Percentiles rank a stretch among this genome's conserved stretches.
Evolutionary conservation across 495 filamentous ascomycete species (phyloP).

Genomic region (Lasiosphaeria ovina): DNA sequence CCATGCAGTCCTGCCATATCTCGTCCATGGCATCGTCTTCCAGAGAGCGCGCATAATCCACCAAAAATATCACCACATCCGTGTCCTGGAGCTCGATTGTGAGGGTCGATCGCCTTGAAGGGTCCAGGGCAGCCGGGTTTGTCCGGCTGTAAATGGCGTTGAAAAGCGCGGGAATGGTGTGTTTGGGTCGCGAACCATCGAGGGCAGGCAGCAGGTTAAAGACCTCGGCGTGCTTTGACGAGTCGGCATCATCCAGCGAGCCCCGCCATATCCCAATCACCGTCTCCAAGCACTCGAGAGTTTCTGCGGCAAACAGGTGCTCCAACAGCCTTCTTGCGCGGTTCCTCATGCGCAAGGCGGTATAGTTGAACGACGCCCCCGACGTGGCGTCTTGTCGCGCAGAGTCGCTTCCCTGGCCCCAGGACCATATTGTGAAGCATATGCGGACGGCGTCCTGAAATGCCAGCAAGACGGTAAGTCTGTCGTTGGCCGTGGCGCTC

Average conservation of each 20-base stretch:
- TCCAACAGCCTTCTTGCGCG: constrained; percentile 84
- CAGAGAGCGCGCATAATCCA: constrained; percentile 81
- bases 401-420: constrained; percentile 65
- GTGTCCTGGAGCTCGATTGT: constrained; percentile 78
- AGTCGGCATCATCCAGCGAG: constrained; percentile 36
- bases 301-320: constrained; percentile 88
- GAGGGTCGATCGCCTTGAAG: constrained; percentile 76
- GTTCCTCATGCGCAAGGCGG: constrained; percentile 83
- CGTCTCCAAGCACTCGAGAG: constrained; percentile 92
- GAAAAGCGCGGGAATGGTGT: constrained; percentile 94
- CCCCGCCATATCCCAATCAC: constrained; percentile 76
- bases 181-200: constrained; percentile 86
- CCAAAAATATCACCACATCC: constrained; percentile 81
- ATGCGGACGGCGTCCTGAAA: constrained; percentile 93
- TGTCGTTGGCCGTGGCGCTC: constrained; percentile 82
- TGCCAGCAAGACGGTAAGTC: constrained; percentile 89
- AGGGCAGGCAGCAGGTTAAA: constrained; percentile 87
- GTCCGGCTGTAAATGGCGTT: constrained; percentile 94
- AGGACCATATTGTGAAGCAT: constrained; percentile 93
- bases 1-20: constrained; percentile 93
- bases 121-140: constrained; percentile 77
- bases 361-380: constrained; percentile 82
- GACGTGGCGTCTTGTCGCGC: constrained; percentile 63
- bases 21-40: constrained; percentile 99
- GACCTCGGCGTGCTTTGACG: constrained; percentile 50